Base-by-base conservation (phyloP, 352 stramenopile genomes). In the Phytopythium cucurbitacearum region DNA sequence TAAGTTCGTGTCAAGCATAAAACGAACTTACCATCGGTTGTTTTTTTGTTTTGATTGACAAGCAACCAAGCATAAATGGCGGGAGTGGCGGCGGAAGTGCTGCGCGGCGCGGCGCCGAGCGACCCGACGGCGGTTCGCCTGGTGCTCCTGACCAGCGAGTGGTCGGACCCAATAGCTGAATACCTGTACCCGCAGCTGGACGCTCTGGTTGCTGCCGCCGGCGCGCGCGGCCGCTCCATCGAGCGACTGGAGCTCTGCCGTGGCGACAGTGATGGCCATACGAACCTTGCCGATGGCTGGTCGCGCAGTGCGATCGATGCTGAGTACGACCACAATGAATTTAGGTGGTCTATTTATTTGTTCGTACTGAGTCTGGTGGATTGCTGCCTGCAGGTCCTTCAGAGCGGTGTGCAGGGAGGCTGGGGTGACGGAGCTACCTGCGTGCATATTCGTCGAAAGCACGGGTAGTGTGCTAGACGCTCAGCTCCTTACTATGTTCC, bases 381-480 rank as follows among this genome's bases (percentile, higher is more conserved):
- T 15, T 46, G 36, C 10, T n/a, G 21, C 36, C 4, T 21, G 13
- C 40, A 85, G 71, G 40, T 45, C 53, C n/a, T 85, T 82, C 41
- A 57, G 56, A 16, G 58, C 16, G 45, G 47, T 69, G 32, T 87
- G 73, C 55, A 80, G 69, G 53, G 63, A 67, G 39, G 67, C 71
- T 33, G 49, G 60, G n/a, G 60, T 84, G 46, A 65, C 63, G 39
- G 58, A 69, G 45, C 58, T 87, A 10, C 71, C 70, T 0, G 56
- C 60, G 9, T 69, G 67, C 5, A 56, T 67, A 36, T 15, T 80
- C 32, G 35, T 80, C 21, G 56, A 80, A 36, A 37, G 44, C 0
- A 39, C 60, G 11, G 64, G 64, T 16, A 33, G 33, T 28, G 33
- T 8, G 5, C 7, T 51, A 36, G 10, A 45, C 9, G 10, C 21